Percentiles rank a stretch among this genome's conserved stretches.
Evolutionary conservation across 208 protist species (phyloP).

Genomic region (Acanthamoeba triangularis): DNA sequence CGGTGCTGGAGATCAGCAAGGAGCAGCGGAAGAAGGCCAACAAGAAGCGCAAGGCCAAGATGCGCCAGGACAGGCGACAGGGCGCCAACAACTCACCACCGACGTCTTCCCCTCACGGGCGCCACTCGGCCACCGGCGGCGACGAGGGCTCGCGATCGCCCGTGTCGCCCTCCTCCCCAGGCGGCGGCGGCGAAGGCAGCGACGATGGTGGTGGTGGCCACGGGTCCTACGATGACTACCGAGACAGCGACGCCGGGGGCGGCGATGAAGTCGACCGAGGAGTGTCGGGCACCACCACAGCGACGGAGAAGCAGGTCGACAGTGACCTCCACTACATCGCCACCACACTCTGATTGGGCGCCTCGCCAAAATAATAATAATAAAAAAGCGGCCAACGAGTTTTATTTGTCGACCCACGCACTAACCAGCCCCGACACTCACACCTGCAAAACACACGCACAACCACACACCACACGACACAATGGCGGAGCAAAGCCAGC

Average conservation of each 20-base stretch:
- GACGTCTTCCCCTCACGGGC: too few relatives aligned
- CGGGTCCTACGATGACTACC: neutral
- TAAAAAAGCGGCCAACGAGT: too few relatives aligned
- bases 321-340: neutral
- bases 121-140: too few relatives aligned
- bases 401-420: too few relatives aligned
- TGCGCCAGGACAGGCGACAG: neutral
- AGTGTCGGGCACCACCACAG: too few relatives aligned
- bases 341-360: too few relatives aligned
- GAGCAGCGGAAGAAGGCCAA: neutral
- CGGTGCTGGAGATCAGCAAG: conserved; percentile 30
- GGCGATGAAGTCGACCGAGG: neutral
- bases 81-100: neutral
- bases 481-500: too few relatives aligned
- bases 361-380: too few relatives aligned
- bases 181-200: neutral
- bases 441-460: too few relatives aligned
- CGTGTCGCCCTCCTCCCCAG: neutral
- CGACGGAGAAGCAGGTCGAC: neutral
- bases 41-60: conserved; percentile 34
- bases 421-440: too few relatives aligned
- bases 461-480: too few relatives aligned
- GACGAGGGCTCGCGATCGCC: neutral
- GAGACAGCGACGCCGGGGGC: neutral
- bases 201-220: neutral